Base-by-base conservation (phyloP, 2,329 filamentous ascomycete genomes). In the Pseudogymnoascus sp. region DNA sequence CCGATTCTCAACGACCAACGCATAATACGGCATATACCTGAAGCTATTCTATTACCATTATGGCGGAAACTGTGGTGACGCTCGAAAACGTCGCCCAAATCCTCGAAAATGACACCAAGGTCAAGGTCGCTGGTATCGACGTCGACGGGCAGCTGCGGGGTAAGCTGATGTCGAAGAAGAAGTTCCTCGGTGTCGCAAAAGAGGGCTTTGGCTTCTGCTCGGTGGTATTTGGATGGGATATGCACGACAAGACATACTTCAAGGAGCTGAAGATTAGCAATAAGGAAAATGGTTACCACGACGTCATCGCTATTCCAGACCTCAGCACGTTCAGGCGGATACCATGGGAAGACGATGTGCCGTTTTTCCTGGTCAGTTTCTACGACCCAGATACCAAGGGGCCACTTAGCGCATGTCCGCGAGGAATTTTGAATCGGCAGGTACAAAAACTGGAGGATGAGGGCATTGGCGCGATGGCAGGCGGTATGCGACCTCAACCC, bases 211-310 rank as follows among this genome's bases (percentile, higher is more conserved):
- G 92, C 62, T 96, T 96, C 80, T 96, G 93, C 80, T 95, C 90
- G 18, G 91, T 96, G 69, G 86, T 96, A 68, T 96, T 96, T 71
- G 92, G 93, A 74, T 96, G 93, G 93, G 92, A 97, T 76, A 96
- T 96, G 91, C 92, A 97, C 76, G 93, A 97, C 73, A 82, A 86
- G 78, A 96, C 91, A 10, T 97, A 96, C 75, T 87, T 90, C 74
- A 86, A 83, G 70, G 92, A 96, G 77, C 83, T 96, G 67, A 84
- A 84, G 71, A 88, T 96, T 75, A 95, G 90, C 77, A 96, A 96
- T 77, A 89, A 90, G 69, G 87, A 91, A 71, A 96, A 96, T 74
- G 92, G 92, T 47, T 96, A 96, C 76, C 84, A 88, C 68, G 93
- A 96, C 75, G 78, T 96, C 47, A 82, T 96, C 61, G 92, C 93